Evolutionary conservation across 2,329 filamentous ascomycete species (phyloP).

Genomic region (Didymella exigua): DNA sequence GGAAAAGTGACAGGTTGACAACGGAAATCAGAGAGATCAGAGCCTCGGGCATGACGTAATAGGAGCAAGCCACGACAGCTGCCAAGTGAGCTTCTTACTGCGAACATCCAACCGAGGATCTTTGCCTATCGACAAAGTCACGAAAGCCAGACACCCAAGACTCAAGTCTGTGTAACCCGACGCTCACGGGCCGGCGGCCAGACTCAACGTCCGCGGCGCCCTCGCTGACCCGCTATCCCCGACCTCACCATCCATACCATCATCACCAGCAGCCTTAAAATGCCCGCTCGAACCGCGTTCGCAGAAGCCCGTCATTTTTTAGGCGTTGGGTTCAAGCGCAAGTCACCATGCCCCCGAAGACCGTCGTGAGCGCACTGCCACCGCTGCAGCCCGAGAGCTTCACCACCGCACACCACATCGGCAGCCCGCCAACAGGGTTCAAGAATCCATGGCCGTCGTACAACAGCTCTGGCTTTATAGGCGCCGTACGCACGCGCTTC

Average conservation of each 20-base stretch:
- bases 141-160: background rate
- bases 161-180: background rate
- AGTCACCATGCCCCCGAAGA: slow-evolving; percentile 23
- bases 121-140: background rate
- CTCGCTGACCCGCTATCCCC: slow-evolving; percentile 21
- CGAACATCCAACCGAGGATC: background rate
- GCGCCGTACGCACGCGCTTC: slow-evolving; percentile 47
- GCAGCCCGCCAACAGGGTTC: slow-evolving; percentile 53
- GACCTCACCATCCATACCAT: slow-evolving; percentile 17
- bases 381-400: slow-evolving; percentile 27
- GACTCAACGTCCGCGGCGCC: slow-evolving; percentile 6
- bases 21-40: background rate
- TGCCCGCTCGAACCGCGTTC: slow-evolving; percentile 13
- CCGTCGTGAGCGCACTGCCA: slow-evolving; percentile 24
- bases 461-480: slow-evolving; percentile 28
- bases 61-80: background rate
- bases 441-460: slow-evolving; percentile 58
- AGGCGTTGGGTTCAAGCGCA: slow-evolving; percentile 13
- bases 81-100: background rate
- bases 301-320: slow-evolving; percentile 23
- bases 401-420: slow-evolving; percentile 51
- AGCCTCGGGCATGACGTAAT: slow-evolving; percentile 1
- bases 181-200: slow-evolving; percentile 12
- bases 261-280: slow-evolving; percentile 11
- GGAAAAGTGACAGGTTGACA: slow-evolving; percentile 17